These are phyloP conservation scores for Pythium coloratum DNA, from an alignment of 352 stramenopile species.

Conservation along the genomic window DNA sequence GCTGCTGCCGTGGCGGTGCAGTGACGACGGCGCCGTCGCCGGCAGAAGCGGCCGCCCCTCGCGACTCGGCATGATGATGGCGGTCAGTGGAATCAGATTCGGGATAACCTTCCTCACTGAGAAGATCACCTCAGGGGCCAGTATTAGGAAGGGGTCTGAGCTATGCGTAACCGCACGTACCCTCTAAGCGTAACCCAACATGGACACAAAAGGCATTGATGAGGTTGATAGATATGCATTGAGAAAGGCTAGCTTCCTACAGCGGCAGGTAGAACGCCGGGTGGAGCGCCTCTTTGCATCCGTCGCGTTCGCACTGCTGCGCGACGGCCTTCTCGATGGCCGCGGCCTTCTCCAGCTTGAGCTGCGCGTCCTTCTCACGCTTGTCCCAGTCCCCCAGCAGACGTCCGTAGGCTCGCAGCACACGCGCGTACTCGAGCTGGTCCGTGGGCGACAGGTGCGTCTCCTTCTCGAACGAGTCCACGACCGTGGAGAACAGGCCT, in stretches of 20 bases:
- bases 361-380: slow-evolving; percentile 29
- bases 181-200: neutral
- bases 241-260: neutral
- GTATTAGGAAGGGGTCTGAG: neutral
- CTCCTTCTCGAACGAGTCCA: slow-evolving; percentile 73
- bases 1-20: neutral
- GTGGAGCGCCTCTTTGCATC: slow-evolving; percentile 26
- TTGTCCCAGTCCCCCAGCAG: slow-evolving; percentile 36
- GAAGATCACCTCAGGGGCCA: neutral
- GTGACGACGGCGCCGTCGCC: neutral
- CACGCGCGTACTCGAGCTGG: slow-evolving; percentile 64
- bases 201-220: too few relatives aligned
- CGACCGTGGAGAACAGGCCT: slow-evolving; percentile 64
- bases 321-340: slow-evolving; percentile 21
- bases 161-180: neutral
- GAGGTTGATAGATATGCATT: too few relatives aligned
- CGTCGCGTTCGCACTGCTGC: slow-evolving; percentile 15
- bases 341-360: slow-evolving; percentile 26
- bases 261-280: slow-evolving; percentile 33
- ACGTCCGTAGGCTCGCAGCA: slow-evolving; percentile 51
- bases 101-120: neutral
- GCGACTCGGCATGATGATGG: neutral
- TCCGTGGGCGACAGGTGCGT: slow-evolving; percentile 49
- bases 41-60: slow-evolving; percentile 1
- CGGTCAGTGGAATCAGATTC: neutral